phyloP scores from a whole-genome alignment of 148 eudicot species.

The Pouteria glomerata region DNA sequence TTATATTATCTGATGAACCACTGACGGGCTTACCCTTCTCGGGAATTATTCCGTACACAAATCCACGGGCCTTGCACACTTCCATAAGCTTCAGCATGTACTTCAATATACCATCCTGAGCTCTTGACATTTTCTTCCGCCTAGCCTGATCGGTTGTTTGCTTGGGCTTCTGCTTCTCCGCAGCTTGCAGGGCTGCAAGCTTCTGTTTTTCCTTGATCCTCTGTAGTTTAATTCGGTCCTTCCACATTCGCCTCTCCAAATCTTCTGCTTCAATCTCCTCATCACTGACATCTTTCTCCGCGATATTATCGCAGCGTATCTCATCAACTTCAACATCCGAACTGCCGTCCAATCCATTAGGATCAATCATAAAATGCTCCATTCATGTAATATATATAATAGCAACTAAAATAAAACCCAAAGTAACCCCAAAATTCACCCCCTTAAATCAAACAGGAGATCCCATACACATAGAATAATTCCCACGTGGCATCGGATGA shows the following conservation, averaged over 20 bases:
- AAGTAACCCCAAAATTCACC: background rate
- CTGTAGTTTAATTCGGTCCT: slow-evolving; percentile 73
- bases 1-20: slow-evolving; percentile 82
- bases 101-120: slow-evolving; percentile 94
- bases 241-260: slow-evolving; percentile 85
- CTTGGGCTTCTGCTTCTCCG: slow-evolving; percentile 69
- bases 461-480: background rate
- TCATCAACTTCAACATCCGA: slow-evolving; percentile 89
- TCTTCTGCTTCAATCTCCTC: slow-evolving; percentile 86
- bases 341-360: slow-evolving; percentile 31
- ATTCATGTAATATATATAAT: background rate
- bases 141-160: slow-evolving; percentile 73
- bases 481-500: background rate
- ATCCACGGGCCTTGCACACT: slow-evolving; percentile 92
- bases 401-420: background rate
- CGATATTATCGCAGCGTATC: slow-evolving; percentile 56
- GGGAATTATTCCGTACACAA: slow-evolving; percentile 91
- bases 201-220: slow-evolving; percentile 78
- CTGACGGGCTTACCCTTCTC: slow-evolving; percentile 99
- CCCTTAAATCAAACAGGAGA: no score
- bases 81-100: slow-evolving; percentile 98
- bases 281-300: slow-evolving; percentile 94
- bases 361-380: slow-evolving; percentile 19
- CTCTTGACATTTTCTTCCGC: slow-evolving; percentile 94
- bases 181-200: slow-evolving; percentile 60